phyloP scores from a whole-genome alignment of 495 filamentous ascomycete genomes.

The Jackrogersella multiformis region DNA sequence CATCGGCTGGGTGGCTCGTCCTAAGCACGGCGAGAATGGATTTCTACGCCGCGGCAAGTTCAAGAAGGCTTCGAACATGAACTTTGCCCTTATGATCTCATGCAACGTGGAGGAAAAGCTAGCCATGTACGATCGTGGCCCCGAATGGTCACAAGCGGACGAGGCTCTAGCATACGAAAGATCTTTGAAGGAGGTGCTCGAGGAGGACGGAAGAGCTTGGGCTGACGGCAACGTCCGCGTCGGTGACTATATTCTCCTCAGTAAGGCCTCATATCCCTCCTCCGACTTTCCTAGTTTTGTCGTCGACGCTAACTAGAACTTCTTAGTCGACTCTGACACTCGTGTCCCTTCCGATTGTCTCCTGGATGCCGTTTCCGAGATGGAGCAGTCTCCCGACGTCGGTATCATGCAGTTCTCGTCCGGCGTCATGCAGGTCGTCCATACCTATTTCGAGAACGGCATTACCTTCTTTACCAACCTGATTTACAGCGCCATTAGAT shows the following conservation, averaged over 20 bases:
- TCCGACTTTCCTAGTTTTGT: not conserved
- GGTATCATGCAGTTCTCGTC: constrained; percentile 84
- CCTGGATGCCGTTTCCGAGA: constrained; percentile 78
- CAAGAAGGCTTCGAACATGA: constrained; percentile 88
- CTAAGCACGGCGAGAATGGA: constrained; percentile 68
- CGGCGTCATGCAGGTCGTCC: constrained; percentile 82
- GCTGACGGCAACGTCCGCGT: constrained; percentile 82
- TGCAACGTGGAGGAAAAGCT: constrained; percentile 79
- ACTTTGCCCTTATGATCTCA: constrained; percentile 78
- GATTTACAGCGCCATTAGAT: constrained; percentile 80
- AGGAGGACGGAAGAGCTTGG: constrained; percentile 75
- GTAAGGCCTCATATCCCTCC: constrained; percentile 33
- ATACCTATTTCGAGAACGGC: constrained; percentile 77
- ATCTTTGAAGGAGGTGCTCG: constrained; percentile 73
- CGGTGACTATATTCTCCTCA: constrained; percentile 79
- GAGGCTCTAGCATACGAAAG: constrained; percentile 75
- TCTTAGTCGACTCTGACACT: constrained; percentile 76
- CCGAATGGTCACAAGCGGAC: constrained; percentile 73
- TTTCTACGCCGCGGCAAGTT: constrained; percentile 71
- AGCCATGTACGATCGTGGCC: constrained; percentile 60
- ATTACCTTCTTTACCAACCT: constrained; percentile 89
- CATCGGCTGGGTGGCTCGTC: constrained; percentile 83
- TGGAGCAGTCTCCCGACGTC: constrained; percentile 82
- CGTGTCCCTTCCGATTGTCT: constrained; percentile 78
- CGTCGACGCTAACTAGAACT: not conserved